Evolutionary conservation across 345 rosid genomes (phyloP).

Genomic region (Moricandia moricandioides): DNA sequence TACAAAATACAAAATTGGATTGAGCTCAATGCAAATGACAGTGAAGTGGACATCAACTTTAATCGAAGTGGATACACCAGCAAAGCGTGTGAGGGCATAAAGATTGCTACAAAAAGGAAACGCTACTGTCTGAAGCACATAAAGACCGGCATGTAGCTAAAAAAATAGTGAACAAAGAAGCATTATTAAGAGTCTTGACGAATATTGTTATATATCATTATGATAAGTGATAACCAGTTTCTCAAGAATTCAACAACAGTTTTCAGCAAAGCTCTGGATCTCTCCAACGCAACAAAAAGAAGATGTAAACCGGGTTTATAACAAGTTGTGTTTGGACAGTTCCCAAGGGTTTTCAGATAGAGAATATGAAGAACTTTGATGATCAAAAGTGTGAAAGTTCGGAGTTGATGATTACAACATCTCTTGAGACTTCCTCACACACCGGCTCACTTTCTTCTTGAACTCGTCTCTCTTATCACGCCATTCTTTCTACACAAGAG

Average conservation of each 20-base stretch:
- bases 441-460: slow-evolving; percentile 69
- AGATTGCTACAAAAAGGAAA: too few relatives aligned
- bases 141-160: too few relatives aligned
- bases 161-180: not conserved
- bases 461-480: slow-evolving; percentile 69
- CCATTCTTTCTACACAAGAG: slow-evolving; percentile 62
- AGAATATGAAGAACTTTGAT: slow-evolving; percentile 9
- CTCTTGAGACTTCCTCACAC: slow-evolving; percentile 68
- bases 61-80: too few relatives aligned
- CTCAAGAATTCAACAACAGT: slow-evolving; percentile 31
- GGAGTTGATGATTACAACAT: slow-evolving; percentile 43
- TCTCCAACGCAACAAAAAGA: not conserved
- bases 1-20: too few relatives aligned
- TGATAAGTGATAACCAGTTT: not conserved
- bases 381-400: too few relatives aligned
- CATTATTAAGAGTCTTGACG: not conserved
- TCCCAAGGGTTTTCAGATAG: slow-evolving; percentile 8
- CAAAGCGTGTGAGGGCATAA: too few relatives aligned
- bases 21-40: too few relatives aligned
- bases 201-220: not conserved
- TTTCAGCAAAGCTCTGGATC: slow-evolving; percentile 10
- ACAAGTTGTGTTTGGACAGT: slow-evolving; percentile 14
- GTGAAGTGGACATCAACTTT: too few relatives aligned
- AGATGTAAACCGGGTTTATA: not conserved
- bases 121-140: not conserved